Conservation (phyloP, 2,329 filamentous ascomycete species). For the Penicillium rolfsii region DNA sequence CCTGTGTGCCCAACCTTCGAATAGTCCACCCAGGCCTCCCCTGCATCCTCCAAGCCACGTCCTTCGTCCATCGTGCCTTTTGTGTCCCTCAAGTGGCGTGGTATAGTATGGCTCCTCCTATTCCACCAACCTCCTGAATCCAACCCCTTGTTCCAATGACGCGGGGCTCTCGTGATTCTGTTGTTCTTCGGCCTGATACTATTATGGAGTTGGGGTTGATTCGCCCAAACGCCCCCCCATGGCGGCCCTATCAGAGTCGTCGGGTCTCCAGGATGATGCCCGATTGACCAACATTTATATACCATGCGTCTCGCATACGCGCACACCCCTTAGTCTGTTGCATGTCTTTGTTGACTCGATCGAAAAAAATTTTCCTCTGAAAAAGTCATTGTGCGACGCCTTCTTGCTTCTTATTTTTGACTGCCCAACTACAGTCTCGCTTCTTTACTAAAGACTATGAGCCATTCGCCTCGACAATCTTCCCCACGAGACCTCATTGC, state of each 20-base stretch:
- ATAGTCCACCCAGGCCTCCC: conserved; percentile 10
- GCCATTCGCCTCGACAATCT: conserved; percentile 16
- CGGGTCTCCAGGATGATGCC: conserved; percentile 26
- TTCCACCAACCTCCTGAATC: not conserved
- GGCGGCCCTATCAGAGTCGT: conserved; percentile 29
- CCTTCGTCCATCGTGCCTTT: not conserved
- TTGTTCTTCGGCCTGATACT: conserved; percentile 25
- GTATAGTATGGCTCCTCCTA: not conserved
- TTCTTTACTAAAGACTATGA: conserved; percentile 27
- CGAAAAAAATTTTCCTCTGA: conserved; percentile 17
- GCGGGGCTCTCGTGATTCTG: conserved; percentile 13
- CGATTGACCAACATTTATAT: conserved; percentile 31
- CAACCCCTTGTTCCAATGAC: conserved; percentile 18
- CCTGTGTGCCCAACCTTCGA: conserved; percentile 9
- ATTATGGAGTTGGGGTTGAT: conserved; percentile 24
- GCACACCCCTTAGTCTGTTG: conserved; percentile 16
- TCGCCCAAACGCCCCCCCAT: conserved; percentile 24
- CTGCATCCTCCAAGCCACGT: not conserved
- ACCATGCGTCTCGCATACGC: conserved; percentile 19
- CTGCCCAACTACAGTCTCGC: conserved; percentile 12
- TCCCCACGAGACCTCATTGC: conserved; percentile 23
- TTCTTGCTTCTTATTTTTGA: conserved; percentile 6
- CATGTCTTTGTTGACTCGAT: conserved; percentile 24
- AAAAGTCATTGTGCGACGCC: conserved; percentile 9
- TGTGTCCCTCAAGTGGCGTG: not conserved